These are phyloP conservation scores for Cudoniella acicularis DNA, from an alignment of 495 filamentous ascomycete species.

Conservation along the genomic window DNA sequence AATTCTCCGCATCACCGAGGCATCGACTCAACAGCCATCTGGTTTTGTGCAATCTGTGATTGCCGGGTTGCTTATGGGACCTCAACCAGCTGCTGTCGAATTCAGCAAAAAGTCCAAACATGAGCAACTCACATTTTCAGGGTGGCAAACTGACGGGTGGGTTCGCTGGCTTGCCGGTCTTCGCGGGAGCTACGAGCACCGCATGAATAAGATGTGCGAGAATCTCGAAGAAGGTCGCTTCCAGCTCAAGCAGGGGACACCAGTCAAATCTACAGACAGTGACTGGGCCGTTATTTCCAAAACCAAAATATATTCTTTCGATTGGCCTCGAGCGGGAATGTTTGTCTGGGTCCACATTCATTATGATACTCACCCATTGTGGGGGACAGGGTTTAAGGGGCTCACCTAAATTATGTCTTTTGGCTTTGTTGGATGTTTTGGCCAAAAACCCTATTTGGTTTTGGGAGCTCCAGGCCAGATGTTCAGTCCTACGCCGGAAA, in stretches of 20 bases:
- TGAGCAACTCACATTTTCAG: constrained; percentile 32
- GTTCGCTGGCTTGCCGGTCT: constrained; percentile 84
- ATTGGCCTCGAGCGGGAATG: constrained; percentile 86
- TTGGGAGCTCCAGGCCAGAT: constrained; percentile 65
- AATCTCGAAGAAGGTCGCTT: constrained; percentile 63
- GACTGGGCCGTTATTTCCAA: constrained; percentile 71
- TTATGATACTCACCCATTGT: constrained; percentile 70
- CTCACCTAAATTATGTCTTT: no score
- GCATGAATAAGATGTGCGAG: constrained; percentile 73
- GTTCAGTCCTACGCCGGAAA: constrained; percentile 61
- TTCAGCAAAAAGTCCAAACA: constrained; percentile 27
- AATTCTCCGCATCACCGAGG: constrained; percentile 66
- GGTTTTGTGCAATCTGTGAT: constrained; percentile 86
- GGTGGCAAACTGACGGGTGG: constrained; percentile 85
- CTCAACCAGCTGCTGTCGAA: constrained; percentile 40
- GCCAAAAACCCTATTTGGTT: constrained; percentile 61
- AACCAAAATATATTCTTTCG: constrained; percentile 65
- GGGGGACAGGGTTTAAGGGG: constrained; percentile 37
- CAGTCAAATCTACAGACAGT: constrained; percentile 32
- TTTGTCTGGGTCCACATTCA: constrained; percentile 77
- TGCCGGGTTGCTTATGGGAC: constrained; percentile 70
- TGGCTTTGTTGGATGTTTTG: constrained; percentile 73
- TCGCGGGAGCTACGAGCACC: constrained; percentile 72
- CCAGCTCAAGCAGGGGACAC: constrained; percentile 47
- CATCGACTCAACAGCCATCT: constrained; percentile 74